A percentile compares a stretch with the other conserved stretches of the same genome.
These are phyloP conservation scores for Diaporthe ampelina DNA, from an alignment of 2,329 filamentous ascomycete genomes.

Conservation along the genomic window DNA sequence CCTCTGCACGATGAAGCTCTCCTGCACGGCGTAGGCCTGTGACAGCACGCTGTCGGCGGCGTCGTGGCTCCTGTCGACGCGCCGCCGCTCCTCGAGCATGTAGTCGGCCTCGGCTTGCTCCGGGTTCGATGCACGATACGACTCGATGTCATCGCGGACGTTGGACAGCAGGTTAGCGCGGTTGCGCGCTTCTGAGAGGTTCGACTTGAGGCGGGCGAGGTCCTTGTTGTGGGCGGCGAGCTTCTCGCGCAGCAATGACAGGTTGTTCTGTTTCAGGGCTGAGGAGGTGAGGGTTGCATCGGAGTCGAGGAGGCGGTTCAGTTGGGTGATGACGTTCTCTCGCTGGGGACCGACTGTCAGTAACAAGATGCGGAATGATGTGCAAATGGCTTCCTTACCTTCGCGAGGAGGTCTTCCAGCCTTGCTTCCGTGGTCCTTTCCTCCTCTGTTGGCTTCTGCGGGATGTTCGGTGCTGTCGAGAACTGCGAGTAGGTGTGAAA, in stretches of 20 bases:
- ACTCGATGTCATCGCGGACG: conserved; percentile 91
- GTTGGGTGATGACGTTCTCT: conserved; percentile 83
- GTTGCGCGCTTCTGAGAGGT: conserved; percentile 83
- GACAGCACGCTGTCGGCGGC: conserved; percentile 92
- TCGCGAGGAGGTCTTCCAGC: conserved; percentile 86
- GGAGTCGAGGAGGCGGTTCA: conserved; percentile 91
- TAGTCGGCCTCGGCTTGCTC: conserved; percentile 92
- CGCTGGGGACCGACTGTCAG: conserved; percentile 68
- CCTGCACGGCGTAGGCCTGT: conserved; percentile 96
- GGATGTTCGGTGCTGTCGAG: conserved; percentile 82
- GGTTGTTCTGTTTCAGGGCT: conserved; percentile 96
- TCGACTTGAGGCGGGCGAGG: conserved; percentile 79
- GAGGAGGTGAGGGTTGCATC: conserved; percentile 89
- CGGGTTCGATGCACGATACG: conserved; percentile 86
- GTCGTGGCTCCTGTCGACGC: conserved; percentile 90
- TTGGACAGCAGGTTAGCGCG: conserved; percentile 91
- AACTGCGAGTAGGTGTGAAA: conserved; percentile 94
- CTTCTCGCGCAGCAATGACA: conserved; percentile 91
- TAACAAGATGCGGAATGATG: not conserved
- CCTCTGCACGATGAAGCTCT: conserved; percentile 88
- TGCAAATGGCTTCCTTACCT: conserved; percentile 62
- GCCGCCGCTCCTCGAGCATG: conserved; percentile 90
- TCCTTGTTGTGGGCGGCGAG: conserved; percentile 89
- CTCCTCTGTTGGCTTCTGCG: conserved; percentile 86
- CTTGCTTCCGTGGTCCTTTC: conserved; percentile 85